These are phyloP conservation scores for Aeschynomene evenia DNA, from an alignment of 306 rosid species.

Conservation along the genomic window DNA sequence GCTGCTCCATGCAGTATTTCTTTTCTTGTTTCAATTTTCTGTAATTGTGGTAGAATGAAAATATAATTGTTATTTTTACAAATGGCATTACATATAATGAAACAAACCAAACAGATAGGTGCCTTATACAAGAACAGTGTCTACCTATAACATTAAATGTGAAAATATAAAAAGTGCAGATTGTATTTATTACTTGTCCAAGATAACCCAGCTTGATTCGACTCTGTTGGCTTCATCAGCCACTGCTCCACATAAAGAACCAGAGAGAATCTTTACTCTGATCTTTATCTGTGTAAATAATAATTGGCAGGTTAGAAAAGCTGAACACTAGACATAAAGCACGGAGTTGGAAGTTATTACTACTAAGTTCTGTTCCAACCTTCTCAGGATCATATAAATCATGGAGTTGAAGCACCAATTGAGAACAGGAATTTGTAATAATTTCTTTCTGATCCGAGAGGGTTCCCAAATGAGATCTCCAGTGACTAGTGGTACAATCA, in stretches of 20 bases:
- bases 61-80: not conserved
- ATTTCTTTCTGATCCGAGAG: conserved; percentile 70
- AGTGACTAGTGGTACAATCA: conserved; percentile 62
- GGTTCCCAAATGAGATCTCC: conserved; percentile 56
- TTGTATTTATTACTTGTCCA: conserved; percentile 73
- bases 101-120: conserved; percentile 5
- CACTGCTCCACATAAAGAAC: conserved; percentile 61
- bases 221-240: conserved; percentile 87
- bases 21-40: conserved; percentile 74
- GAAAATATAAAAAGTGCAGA: conserved; percentile 21
- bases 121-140: conserved; percentile 15
- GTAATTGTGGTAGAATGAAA: conserved; percentile 32
- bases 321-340: conserved; percentile 19
- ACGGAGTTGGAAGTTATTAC: not conserved
- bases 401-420: conserved; percentile 78
- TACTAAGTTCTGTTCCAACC: conserved; percentile 41
- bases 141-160: conserved; percentile 23
- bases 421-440: conserved; percentile 78
- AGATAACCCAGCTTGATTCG: conserved; percentile 88
- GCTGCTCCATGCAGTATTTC: conserved; percentile 78
- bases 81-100: conserved; percentile 14
- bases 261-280: conserved; percentile 71
- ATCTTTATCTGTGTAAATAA: conserved; percentile 63
- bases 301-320: conserved; percentile 14
- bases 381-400: conserved; percentile 81